Conservation (phyloP, 192 early-diverging fungal genomes). For the Coemansia sp. region DNA sequence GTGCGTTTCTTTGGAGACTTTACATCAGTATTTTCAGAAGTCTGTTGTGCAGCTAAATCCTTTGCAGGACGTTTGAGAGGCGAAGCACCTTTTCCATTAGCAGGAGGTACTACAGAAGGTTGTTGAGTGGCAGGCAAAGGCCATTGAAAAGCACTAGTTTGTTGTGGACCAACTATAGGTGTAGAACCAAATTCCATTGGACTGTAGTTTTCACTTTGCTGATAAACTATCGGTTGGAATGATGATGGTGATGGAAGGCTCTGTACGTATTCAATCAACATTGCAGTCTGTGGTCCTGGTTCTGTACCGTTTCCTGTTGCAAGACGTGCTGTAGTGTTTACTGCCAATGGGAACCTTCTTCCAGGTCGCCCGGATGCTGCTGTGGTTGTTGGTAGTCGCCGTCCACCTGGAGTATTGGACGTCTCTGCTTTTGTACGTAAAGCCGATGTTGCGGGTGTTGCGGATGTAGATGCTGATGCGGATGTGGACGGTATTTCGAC, state of each 20-base stretch:
- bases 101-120: no score
- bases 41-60: background rate
- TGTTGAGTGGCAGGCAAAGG: no score
- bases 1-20: conserved; percentile 21
- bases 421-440: no score
- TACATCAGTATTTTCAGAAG: background rate
- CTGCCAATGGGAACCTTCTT: conserved; percentile 40
- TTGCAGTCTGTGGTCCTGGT: conserved; percentile 65
- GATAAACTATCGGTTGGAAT: conserved; percentile 74
- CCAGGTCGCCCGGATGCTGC: conserved; percentile 6
- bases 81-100: no score
- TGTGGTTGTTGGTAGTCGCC: conserved; percentile 2
- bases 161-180: conserved; percentile 60
- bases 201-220: conserved; percentile 66
- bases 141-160: conserved; percentile 66
- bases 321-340: conserved; percentile 36
- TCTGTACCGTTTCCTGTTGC: conserved; percentile 38
- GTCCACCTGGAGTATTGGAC: no score
- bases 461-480: no score
- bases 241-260: conserved; percentile 73
- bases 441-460: no score
- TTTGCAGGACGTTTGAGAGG: conserved; percentile 42
- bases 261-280: conserved; percentile 56
- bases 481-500: conserved; percentile 32
- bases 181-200: conserved; percentile 74